Evolutionary conservation across 192 early-diverging fungal species (phyloP), one percentile per base, ranked within the genome.

Genomic region (Coemansia asiatica): DNA sequence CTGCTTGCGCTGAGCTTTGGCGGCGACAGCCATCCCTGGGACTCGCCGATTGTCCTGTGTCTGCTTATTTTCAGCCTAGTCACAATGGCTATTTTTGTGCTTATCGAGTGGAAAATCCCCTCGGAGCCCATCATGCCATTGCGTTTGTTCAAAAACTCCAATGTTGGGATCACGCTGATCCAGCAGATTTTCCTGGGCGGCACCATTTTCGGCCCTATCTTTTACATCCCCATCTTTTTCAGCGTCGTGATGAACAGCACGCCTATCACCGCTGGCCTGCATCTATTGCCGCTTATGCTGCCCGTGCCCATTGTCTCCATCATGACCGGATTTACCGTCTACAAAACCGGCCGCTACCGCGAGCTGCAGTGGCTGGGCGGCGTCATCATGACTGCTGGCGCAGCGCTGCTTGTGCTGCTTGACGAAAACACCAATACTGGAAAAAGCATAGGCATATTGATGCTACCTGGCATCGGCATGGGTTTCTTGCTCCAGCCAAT

Each of bases 181-280:
- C 71, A 72, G 0, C 71, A 81, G 49, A 82, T 89, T 59, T 76
- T 80, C 27, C 69, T 82, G 28, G 89, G 88, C 18, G 67, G 86
- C n/a, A 74, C 74, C 9, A 87, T 90, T 66, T 83, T 88, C 38
- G 79, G 72, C 10, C 82, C 83, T 2, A 64, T 89, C 10, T 90
- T 85, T 60, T 89, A 83, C 59, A 67, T 84, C 13, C 88, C 90
- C 25, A 64, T 90, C 7, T 87, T 81, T 44, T 91, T 84, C 75
- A 86, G 85, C 50, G 73, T 86, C 18, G 83, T 88, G 29, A 86
- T 85, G 68, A 69, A 74, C 21, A 81, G 79, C n/a, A 65, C 75
- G 46, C 71, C 86, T 5, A 90, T 84, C 0, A 33, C 63, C 12
- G 77, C 88, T 22, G 90, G 90, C 25, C 64, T 90, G 22, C 84